Base-by-base conservation (phyloP, 164 flowering plant species). In the Magnolia officinalis region DNA sequence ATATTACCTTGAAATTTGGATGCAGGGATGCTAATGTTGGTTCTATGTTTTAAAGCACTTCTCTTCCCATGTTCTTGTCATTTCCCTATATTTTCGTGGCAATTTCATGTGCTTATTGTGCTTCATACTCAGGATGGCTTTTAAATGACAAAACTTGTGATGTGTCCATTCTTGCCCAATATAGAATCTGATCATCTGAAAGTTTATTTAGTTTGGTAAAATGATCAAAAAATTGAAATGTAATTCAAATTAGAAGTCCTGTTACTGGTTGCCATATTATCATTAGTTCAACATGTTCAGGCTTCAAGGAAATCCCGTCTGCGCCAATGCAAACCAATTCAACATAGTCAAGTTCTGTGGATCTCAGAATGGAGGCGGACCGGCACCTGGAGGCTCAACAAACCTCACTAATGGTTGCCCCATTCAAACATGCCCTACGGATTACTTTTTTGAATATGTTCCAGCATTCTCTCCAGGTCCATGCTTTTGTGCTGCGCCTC, bases 401-500 rank as follows among this genome's bases (percentile, higher is more conserved):
- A 77, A 74, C 52, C 31, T 79, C 11, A 50, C 75, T 64, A 72
- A 20, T 59, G 23, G 0, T 67, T 90, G 97, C 80, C 80, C 23
- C 4, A 58, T 68, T 61, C 83, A 78, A 66, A 19, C 79, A 72
- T 95, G 99, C 77, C 97, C 95, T 45, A 72, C 74, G 9, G 76
- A 72, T 2, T 5, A 49, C 4, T 78, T 80, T 77, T 90, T 65
- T 73, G 94, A 92, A 82, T 86, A 82, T 84, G 83, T 85, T 18
- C 87, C 84, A 21, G 73, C 71, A 72, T 81, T 16, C 61, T 55
- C 87, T 71, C 88, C 88, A 6, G 73, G 45, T 1, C 37, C 63
- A 49, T 95, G 99, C 78, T 85, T 86, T 67, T 96, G 99, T 82
- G 89, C 89, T 55, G 92, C 85, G 6, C 99, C 99, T 70, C 69